A percentile compares a stretch with the other conserved stretches of the same genome.
Conservation (phyloP, 2,329 filamentous ascomycete genomes). For the Apiospora marii region DNA sequence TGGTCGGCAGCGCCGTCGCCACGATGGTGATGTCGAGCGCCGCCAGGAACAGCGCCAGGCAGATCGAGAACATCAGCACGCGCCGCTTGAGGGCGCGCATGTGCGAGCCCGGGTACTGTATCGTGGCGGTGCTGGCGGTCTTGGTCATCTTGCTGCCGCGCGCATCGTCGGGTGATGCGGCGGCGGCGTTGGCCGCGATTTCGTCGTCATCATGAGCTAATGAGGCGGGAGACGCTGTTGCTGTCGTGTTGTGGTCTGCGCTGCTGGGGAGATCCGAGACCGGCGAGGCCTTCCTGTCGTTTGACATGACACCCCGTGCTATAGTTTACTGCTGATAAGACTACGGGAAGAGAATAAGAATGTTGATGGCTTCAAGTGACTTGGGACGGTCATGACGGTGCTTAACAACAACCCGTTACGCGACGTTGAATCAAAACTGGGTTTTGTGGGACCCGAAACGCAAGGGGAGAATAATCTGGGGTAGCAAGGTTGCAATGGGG, state of each 20-base stretch:
- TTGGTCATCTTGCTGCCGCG: not conserved
- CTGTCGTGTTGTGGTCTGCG: not conserved
- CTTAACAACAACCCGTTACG: not conserved
- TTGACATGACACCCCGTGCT: not conserved
- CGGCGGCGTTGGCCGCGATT: too few relatives aligned
- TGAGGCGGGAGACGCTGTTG: not conserved
- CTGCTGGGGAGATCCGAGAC: not conserved
- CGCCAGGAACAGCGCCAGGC: slow-evolving; percentile 25
- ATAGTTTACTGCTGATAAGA: not conserved
- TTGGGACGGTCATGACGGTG: not conserved
- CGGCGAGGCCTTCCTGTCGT: slow-evolving; percentile 5
- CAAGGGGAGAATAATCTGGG: not conserved
- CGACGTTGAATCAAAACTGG: not conserved
- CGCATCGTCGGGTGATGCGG: not conserved
- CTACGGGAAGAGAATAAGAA: not conserved
- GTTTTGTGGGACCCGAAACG: slow-evolving; percentile 5
- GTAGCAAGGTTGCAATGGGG: not conserved
- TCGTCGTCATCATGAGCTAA: not conserved
- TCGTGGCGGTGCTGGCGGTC: not conserved
- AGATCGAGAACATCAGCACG: slow-evolving; percentile 24
- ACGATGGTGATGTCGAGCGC: slow-evolving; percentile 48
- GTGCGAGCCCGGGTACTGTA: slow-evolving; percentile 21
- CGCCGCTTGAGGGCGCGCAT: slow-evolving; percentile 24
- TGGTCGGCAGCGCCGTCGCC: slow-evolving; percentile 57
- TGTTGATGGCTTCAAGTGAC: not conserved